Base-by-base conservation (phyloP, 192 early-diverging fungal species). In the Coemansia sp. region DNA sequence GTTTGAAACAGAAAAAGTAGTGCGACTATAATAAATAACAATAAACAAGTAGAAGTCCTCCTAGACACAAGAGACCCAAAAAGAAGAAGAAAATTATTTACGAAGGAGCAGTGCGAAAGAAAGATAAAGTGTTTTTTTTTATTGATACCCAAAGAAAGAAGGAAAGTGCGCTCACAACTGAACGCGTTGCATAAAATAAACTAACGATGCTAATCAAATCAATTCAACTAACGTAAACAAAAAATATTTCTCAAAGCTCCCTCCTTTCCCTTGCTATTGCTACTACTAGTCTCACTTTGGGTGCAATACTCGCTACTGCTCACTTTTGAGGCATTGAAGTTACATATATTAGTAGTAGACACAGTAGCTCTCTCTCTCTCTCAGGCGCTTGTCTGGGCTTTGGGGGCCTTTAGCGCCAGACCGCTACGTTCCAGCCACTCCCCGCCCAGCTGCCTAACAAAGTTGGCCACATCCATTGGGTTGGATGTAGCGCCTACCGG, bases 381-480 rank as follows among this genome's bases (percentile, higher is more conserved):
- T 61, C 59, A 61, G 33, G 3, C 36, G 31, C 31, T 29, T 11
- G 29, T 18, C 31, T 59, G 29, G 3, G 13, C 6, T 34, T 52
- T 63, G 3, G 68, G 75, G 62, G 65, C 67, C 61, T 74, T 59
- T 73, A 84, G 51, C 15, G 67, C 27, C 73, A 78, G 68, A 1
- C 76, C 81, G 16, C 34, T 49, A 5, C 43, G 70, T 46, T 43
- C 70, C 33, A 84, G 70, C 76, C 76, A 78, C 62, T 84, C 81
- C 36, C 66, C 63, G 43, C 65, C 68, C 7, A 75, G 60, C 76
- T 84, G 81, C 3, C 81, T 76, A 15, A 76, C 81, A 61, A 84
- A 66, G 71, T 78, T 84, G 41, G 81, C 81, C 33, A 84, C 64
- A 62, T 84, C 81, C 42, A 84, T 76, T 22, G 81, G 81, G 38